Evolutionary conservation across 1,284 basidiomycete genomes (phyloP).

Genomic region (Cryptococcus depauperatus): DNA sequence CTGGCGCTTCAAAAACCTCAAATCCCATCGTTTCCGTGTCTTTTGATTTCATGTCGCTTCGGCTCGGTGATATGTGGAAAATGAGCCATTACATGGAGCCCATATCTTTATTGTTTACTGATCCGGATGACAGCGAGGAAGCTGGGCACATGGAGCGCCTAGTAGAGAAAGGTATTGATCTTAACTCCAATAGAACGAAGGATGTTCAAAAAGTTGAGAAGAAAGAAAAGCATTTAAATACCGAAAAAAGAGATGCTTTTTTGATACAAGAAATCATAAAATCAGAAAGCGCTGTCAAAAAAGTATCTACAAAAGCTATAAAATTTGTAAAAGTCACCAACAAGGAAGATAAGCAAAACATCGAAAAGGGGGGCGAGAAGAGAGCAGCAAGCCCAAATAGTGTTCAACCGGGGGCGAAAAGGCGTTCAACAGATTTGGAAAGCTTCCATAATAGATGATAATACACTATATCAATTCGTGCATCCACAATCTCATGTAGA

Average conservation of each 20-base stretch:
- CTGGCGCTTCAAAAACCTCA: neutral
- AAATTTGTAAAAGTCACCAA: no score
- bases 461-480: neutral
- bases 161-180: conserved; percentile 1
- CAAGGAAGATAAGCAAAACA: neutral
- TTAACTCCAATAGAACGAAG: neutral
- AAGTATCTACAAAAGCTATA: neutral
- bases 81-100: conserved; percentile 63
- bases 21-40: conserved; percentile 56
- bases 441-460: neutral
- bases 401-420: neutral
- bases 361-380: neutral
- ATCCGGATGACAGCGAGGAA: conserved; percentile 55
- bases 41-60: conserved; percentile 69
- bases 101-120: conserved; percentile 58
- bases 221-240: neutral
- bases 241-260: neutral
- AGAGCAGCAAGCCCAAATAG: conserved; percentile 4
- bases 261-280: conserved; percentile 2
- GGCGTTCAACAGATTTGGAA: neutral
- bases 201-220: neutral
- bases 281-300: conserved; percentile 3
- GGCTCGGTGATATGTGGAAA: conserved; percentile 72
- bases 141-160: conserved; percentile 8
- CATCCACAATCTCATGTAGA: no score